A percentile compares a stretch with the other conserved stretches of the same genome.
phyloP scores from a whole-genome alignment of 768 basidiomycete species.

The Boletus rufocinnamomeus region DNA sequence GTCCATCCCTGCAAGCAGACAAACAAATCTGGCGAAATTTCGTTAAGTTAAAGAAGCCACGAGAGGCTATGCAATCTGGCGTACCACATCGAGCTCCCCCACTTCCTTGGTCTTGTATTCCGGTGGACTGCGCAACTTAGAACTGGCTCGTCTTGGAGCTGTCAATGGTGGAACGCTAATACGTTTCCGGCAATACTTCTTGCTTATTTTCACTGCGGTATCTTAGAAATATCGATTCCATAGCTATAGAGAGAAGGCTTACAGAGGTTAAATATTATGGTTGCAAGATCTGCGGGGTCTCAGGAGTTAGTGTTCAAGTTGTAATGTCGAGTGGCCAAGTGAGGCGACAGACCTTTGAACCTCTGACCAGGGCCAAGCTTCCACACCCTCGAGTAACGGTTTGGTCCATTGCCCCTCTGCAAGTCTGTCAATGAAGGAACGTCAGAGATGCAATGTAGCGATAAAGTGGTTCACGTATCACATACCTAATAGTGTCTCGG shows the following conservation, averaged over 20 bases:
- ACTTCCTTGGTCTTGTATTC: slow-evolving; percentile 6
- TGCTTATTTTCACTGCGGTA: slow-evolving; percentile 12
- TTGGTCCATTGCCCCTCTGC: slow-evolving; percentile 14
- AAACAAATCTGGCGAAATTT: slow-evolving; percentile 23
- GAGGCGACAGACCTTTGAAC: slow-evolving; percentile 15
- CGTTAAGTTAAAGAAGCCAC: neutral
- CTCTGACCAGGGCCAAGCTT: slow-evolving; percentile 10
- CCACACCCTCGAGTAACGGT: slow-evolving; percentile 22
- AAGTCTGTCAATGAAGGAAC: slow-evolving; percentile 18
- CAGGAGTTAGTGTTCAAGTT: neutral
- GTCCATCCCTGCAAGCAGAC: slow-evolving; percentile 30
- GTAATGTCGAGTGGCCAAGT: neutral
- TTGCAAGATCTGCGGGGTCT: slow-evolving; percentile 9
- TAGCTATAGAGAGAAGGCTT: neutral
- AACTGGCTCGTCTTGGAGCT: slow-evolving; percentile 11
- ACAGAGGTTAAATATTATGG: slow-evolving; percentile 10
- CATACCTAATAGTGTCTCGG: slow-evolving; percentile 29
- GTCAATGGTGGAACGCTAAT: neutral
- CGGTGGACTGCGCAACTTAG: slow-evolving; percentile 6
- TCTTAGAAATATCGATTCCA: neutral
- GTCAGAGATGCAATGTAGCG: neutral
- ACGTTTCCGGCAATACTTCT: neutral
- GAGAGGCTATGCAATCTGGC: neutral
- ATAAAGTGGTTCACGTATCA: neutral
- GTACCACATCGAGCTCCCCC: slow-evolving; percentile 24